Percentiles rank a stretch among this genome's conserved stretches.
Evolutionary conservation across 768 basidiomycete species (phyloP).

Genomic region (Pisolithus microcarpus): DNA sequence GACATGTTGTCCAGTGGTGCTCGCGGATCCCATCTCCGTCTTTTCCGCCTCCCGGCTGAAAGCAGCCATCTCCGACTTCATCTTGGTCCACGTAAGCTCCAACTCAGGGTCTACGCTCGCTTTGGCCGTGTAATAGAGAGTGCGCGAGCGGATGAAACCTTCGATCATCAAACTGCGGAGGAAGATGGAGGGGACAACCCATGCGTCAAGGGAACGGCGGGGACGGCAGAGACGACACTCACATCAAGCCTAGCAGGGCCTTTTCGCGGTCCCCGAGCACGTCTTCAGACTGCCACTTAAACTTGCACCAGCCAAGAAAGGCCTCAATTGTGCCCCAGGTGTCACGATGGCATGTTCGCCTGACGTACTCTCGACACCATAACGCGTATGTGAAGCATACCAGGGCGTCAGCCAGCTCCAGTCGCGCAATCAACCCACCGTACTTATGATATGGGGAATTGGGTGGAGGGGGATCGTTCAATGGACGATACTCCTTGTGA

Average conservation of each 20-base stretch:
- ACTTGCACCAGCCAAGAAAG: slow-evolving; percentile 66
- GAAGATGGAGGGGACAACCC: slow-evolving; percentile 3
- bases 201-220: slow-evolving; percentile 21
- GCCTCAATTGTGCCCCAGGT: slow-evolving; percentile 66
- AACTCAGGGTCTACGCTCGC: slow-evolving; percentile 27
- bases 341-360: slow-evolving; percentile 46
- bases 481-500: slow-evolving; percentile 57
- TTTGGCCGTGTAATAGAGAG: slow-evolving; percentile 35
- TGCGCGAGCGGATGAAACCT: slow-evolving; percentile 58
- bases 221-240: slow-evolving; percentile 29
- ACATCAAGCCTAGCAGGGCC: slow-evolving; percentile 76
- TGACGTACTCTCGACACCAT: slow-evolving; percentile 68
- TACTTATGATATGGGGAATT: slow-evolving; percentile 69
- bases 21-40: slow-evolving; percentile 27
- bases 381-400: slow-evolving; percentile 78
- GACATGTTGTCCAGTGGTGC: slow-evolving; percentile 18
- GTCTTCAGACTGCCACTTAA: slow-evolving; percentile 50
- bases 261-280: slow-evolving; percentile 41
- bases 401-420: slow-evolving; percentile 76
- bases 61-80: slow-evolving; percentile 26
- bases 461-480: slow-evolving; percentile 55
- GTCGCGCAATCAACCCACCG: slow-evolving; percentile 66
- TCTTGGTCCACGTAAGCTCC: slow-evolving; percentile 28
- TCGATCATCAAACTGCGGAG: slow-evolving; percentile 67
- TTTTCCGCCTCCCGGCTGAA: slow-evolving; percentile 30